Evolutionary conservation across 495 filamentous ascomycete genomes (phyloP).

Genomic region (Lasiosphaeria hispida): DNA sequence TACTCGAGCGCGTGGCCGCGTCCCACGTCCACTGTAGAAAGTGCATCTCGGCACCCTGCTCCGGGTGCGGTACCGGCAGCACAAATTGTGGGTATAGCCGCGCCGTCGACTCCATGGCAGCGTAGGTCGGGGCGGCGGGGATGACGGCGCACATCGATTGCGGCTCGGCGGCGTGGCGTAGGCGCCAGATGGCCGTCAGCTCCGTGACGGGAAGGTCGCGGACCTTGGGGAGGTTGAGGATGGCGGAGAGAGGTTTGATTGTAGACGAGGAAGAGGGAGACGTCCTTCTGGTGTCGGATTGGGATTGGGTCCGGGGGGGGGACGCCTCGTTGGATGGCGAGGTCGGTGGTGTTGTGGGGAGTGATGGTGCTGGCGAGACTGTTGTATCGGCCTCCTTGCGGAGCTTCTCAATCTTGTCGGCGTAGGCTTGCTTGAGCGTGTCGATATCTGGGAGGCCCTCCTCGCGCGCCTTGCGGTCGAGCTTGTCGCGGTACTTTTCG

Average conservation of each 20-base stretch:
- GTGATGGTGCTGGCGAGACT: slow-evolving; percentile 24
- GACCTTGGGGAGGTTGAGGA: slow-evolving; percentile 78
- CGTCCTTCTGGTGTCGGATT: not conserved
- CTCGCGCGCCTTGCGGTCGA: slow-evolving; percentile 76
- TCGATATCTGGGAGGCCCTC: slow-evolving; percentile 72
- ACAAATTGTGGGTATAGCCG: slow-evolving; percentile 81
- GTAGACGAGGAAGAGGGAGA: slow-evolving; percentile 16
- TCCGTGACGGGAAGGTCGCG: slow-evolving; percentile 70
- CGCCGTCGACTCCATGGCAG: slow-evolving; percentile 63
- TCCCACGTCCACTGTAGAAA: slow-evolving; percentile 77
- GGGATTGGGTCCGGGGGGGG: not conserved
- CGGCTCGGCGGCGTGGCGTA: slow-evolving; percentile 70
- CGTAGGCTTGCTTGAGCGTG: slow-evolving; percentile 77
- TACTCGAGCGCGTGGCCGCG: slow-evolving; percentile 61
- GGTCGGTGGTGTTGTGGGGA: not conserved
- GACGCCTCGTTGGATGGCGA: slow-evolving; percentile 10
- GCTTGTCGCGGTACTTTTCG: slow-evolving; percentile 85
- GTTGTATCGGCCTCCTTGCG: slow-evolving; percentile 51
- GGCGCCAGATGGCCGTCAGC: slow-evolving; percentile 84
- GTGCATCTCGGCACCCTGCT: slow-evolving; percentile 72
- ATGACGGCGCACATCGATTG: slow-evolving; percentile 79
- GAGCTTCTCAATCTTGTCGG: slow-evolving; percentile 71
- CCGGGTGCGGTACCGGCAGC: slow-evolving; percentile 75
- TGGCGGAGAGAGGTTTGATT: slow-evolving; percentile 77
- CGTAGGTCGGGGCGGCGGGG: slow-evolving; percentile 63